Percentiles rank a stretch among this genome's conserved stretches.
Evolutionary conservation across 2,329 filamentous ascomycete species (phyloP).

Genomic region (Colletotrichum higginsianum): DNA sequence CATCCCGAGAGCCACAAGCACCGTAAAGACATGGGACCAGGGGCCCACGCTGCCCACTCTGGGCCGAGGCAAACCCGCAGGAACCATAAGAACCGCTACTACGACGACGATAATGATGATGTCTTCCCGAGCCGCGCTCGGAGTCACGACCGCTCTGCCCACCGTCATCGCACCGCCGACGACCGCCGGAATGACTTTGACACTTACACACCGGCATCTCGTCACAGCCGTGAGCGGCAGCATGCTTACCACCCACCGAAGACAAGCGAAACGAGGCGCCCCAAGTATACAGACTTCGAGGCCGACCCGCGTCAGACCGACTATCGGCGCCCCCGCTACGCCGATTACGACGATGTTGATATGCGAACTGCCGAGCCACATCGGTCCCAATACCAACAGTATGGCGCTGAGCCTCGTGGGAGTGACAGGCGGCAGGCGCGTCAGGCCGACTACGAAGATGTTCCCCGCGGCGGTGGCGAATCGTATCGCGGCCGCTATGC

Average conservation of each 20-base stretch:
- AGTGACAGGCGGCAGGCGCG: constrained; percentile 14
- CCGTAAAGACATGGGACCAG: constrained; percentile 1
- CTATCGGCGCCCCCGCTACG: constrained; percentile 18
- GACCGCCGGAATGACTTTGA: constrained; percentile 25
- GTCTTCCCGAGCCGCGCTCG: constrained; percentile 10
- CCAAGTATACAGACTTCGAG: constrained; percentile 36
- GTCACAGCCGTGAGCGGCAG: constrained; percentile 30
- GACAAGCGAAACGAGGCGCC: constrained; percentile 40
- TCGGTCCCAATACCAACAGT: constrained; percentile 4
- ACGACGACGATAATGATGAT: constrained; percentile 19
- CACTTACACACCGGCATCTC: constrained; percentile 19
- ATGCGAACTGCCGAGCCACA: neutral
- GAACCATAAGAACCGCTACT: constrained; percentile 5
- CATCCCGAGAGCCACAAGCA: constrained; percentile 14
- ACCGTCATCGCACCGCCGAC: constrained; percentile 4
- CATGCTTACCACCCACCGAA: constrained; percentile 39
- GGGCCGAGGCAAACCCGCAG: constrained; percentile 15
- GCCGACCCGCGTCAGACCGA: constrained; percentile 1
- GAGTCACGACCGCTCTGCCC: constrained; percentile 25
- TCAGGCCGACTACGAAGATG: constrained; percentile 15
- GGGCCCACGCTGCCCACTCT: constrained; percentile 1
- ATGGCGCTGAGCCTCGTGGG: constrained; percentile 4
- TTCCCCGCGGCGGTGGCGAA: neutral
- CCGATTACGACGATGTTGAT: constrained; percentile 24
- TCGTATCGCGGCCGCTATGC: constrained; percentile 1